phyloP scores from a whole-genome alignment of 345 rosid genomes.

The Draba incana region DNA sequence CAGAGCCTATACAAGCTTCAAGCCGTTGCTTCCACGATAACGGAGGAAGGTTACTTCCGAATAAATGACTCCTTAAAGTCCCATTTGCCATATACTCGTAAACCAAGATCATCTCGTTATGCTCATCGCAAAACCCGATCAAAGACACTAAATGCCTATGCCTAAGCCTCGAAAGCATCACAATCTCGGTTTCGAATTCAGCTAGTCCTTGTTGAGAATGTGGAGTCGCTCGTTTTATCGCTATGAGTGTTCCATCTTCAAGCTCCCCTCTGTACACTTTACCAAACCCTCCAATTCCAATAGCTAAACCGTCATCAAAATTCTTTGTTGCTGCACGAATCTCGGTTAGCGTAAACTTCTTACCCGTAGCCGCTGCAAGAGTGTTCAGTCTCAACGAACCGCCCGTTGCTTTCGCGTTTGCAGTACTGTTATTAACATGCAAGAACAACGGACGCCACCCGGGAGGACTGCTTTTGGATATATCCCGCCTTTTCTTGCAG shows the following conservation, averaged over 20 bases:
- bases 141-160: constrained; percentile 87
- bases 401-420: constrained; percentile 51
- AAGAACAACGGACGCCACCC: constrained; percentile 75
- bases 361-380: constrained; percentile 53
- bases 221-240: constrained; percentile 90
- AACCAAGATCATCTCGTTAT: constrained; percentile 89
- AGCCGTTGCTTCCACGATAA: constrained; percentile 84
- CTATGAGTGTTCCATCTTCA: constrained; percentile 70
- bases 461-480: constrained; percentile 50
- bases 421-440: constrained; percentile 51
- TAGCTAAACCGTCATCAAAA: constrained; percentile 76
- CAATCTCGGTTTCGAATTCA: constrained; percentile 89
- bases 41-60: constrained; percentile 69
- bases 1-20: constrained; percentile 83
- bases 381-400: constrained; percentile 48
- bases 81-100: constrained; percentile 94
- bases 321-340: constrained; percentile 76
- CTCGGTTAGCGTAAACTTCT: constrained; percentile 68
- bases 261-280: constrained; percentile 84
- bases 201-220: constrained; percentile 89
- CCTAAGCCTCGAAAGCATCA: constrained; percentile 86
- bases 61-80: constrained; percentile 81
- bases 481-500: constrained; percentile 47
- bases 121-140: constrained; percentile 90
- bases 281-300: constrained; percentile 90